A percentile compares a stretch with the other conserved stretches of the same genome.
Evolutionary conservation across 169 alveolate species (phyloP).

Genomic region (Fabrea salina): DNA sequence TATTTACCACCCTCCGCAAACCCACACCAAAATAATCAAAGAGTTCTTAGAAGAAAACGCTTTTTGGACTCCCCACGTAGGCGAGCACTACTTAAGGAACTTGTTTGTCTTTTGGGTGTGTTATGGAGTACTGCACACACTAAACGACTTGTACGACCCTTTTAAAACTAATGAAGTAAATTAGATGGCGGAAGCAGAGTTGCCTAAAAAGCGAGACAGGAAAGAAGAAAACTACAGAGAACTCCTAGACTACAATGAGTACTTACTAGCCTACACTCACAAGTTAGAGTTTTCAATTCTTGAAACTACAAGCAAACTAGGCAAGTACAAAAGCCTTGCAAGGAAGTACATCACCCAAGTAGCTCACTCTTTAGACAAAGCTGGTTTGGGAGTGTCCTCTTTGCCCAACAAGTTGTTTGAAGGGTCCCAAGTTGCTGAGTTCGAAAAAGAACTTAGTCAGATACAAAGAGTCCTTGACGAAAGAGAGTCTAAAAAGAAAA

Average conservation of each 20-base stretch:
- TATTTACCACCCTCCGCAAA: neutral
- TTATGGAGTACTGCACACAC: neutral
- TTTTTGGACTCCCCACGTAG: neutral
- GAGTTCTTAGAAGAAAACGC: conserved; percentile 10
- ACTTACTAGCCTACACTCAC: conserved; percentile 13
- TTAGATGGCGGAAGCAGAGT: too few species aligned
- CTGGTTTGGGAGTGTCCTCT: conserved; percentile 15
- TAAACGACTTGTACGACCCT: neutral
- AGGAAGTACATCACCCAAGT: conserved; percentile 4
- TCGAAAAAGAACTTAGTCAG: conserved; percentile 9
- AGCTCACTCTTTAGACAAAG: neutral
- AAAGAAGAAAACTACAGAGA: neutral
- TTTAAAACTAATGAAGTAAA: neutral
- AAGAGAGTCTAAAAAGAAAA: conserved; percentile 5
- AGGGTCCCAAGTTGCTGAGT: neutral
- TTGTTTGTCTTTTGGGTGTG: neutral
- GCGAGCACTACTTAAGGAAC: neutral
- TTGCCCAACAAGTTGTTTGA: conserved; percentile 2
- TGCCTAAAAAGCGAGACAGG: conserved; percentile 4
- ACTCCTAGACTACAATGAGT: conserved; percentile 4
- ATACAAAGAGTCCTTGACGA: neutral
- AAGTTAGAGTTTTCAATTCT: conserved; percentile 14
- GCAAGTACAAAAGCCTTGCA: neutral
- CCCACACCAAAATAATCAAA: neutral
- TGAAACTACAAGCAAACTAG: neutral